Conservation (phyloP, 352 stramenopile genomes). For the Thraustotheca clavata region DNA sequence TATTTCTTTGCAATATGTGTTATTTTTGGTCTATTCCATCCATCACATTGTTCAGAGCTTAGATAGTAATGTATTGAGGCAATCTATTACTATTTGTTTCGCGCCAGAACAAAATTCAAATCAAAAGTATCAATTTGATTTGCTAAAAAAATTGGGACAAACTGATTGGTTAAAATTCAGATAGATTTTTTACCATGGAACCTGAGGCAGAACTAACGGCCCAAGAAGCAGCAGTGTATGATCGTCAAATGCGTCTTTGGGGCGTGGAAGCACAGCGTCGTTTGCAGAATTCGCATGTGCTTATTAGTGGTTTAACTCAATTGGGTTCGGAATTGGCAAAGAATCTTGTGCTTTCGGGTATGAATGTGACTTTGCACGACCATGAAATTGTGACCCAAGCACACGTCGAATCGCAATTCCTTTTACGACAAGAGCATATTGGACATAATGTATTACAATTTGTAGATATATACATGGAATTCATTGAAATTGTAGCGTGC, state of each 20-base stretch:
- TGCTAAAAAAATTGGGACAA: background rate
- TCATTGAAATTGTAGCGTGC: slow-evolving; percentile 37
- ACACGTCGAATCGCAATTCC: slow-evolving; percentile 75
- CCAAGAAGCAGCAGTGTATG: slow-evolving; percentile 92
- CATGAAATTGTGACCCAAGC: slow-evolving; percentile 33
- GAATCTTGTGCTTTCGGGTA: slow-evolving; percentile 95
- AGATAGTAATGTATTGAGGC: too few species aligned
- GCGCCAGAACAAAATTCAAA: background rate
- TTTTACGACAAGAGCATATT: slow-evolving; percentile 60
- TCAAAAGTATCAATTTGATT: slow-evolving; percentile 1
- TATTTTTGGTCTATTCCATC: too few species aligned
- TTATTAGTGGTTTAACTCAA: slow-evolving; percentile 81
- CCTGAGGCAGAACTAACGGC: slow-evolving; percentile 48
- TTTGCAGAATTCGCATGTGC: slow-evolving; percentile 80
- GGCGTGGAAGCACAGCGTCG: slow-evolving; percentile 94
- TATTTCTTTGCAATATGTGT: too few species aligned
- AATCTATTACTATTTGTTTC: too few species aligned
- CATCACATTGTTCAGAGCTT: too few species aligned
- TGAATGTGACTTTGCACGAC: slow-evolving; percentile 92
- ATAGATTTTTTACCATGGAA: slow-evolving; percentile 15
- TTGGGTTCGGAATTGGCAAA: slow-evolving; percentile 92
- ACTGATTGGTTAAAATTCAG: background rate
- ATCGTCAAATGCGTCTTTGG: slow-evolving; percentile 99
- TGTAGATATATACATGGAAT: background rate
- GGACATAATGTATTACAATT: slow-evolving; percentile 66